Base-by-base conservation (phyloP, 177 flowering plant genomes). In the Vitis hybrid region DNA sequence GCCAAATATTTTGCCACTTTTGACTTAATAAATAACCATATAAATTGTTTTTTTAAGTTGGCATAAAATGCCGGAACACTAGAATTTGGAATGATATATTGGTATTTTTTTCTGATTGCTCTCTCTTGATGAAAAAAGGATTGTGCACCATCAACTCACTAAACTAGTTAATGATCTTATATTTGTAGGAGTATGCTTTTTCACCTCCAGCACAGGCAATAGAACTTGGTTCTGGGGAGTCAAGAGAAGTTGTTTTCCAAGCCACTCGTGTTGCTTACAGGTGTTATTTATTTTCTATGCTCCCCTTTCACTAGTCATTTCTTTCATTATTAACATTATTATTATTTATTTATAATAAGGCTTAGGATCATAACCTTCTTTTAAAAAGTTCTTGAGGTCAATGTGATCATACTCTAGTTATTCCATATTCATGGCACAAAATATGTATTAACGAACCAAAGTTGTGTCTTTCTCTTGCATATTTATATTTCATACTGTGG, bases 221-320 rank as follows among this genome's bases (percentile, higher is more conserved):
- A 80, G 99, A 96, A 73, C 93, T 96, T 79, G 97, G 88, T 60
- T 92, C 97, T 74, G 98, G 98, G 58, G 97, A 92, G 76, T 85
- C 91, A 11, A 88, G 76, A 78, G 93, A 91, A 79, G 85, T 92
- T 3, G 62, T 82, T 72, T 96, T 93, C 70, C 87, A 85, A 79
- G 99, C 99, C 55, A 87, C 82, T n/a, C 98, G 95, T 75, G 97
- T 93, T 84, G 99, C 98, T 68, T 93, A 88, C 88, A 96, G 99
- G 99, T 93, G 60, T 88, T 67, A 66, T 66, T 64, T 64, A 2
- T 13, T 26, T 32, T 39, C 6, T 19, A 3, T 73, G 10, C 12
- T 34, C 48, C 54, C 48, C 17, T 4, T 26, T 18, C 7, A 30
- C 26, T 14, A 59, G 12, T 21, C 32, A 17, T 70, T 45, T 34